Evolutionary conservation across 2,329 filamentous ascomycete genomes (phyloP).

Genomic region (Alternaria ventricosa): DNA sequence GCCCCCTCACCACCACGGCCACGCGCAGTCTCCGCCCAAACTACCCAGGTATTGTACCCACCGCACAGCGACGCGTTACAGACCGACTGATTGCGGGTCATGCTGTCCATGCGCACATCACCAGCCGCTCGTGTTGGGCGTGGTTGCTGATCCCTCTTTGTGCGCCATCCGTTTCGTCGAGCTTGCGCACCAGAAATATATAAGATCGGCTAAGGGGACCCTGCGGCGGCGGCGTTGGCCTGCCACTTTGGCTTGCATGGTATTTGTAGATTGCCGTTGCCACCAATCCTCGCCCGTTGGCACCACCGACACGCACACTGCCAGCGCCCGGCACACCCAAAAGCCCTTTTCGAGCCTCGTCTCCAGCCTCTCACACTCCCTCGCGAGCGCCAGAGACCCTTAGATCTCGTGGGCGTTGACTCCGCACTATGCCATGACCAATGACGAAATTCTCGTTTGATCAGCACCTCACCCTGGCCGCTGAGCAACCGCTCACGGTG

Average conservation of each 20-base stretch:
- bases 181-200: constrained; percentile 20
- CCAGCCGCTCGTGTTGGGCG: constrained; percentile 17
- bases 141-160: constrained; percentile 30
- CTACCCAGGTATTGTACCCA: background rate
- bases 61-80: constrained; percentile 2
- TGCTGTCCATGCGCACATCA: constrained; percentile 22
- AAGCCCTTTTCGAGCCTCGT: background rate
- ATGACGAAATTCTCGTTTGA: constrained; percentile 25
- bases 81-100: constrained; percentile 12
- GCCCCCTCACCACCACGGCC: background rate
- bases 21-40: background rate
- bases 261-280: constrained; percentile 8
- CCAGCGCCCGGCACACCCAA: background rate
- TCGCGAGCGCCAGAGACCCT: background rate
- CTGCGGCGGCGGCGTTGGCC: constrained; percentile 23
- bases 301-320: background rate
- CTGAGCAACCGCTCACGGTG: constrained; percentile 16
- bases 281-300: constrained; percentile 2
- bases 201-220: constrained; percentile 37
- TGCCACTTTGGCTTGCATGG: constrained; percentile 15
- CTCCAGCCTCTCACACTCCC: background rate
- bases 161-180: constrained; percentile 17
- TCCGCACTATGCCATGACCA: constrained; percentile 9
- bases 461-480: constrained; percentile 23
- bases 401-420: background rate